A percentile compares a stretch with the other conserved stretches of the same genome.
phyloP scores from a whole-genome alignment of 2,329 filamentous ascomycete genomes.

The Aspergillus glaucus region DNA sequence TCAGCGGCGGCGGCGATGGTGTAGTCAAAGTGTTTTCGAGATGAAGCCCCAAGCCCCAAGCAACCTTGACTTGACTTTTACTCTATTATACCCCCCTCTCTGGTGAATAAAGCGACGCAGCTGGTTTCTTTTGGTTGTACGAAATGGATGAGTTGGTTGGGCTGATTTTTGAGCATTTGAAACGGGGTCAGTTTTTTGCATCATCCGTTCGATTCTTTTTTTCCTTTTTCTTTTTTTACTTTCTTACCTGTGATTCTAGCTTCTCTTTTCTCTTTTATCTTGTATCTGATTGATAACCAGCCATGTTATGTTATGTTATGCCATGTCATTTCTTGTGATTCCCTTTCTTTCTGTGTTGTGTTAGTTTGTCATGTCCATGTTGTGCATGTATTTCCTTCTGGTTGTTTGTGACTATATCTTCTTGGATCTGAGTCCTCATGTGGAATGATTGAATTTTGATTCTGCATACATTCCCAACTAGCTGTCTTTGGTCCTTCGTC shows the following conservation, averaged over 20 bases:
- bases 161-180: slow-evolving; percentile 32
- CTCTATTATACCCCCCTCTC: slow-evolving; percentile 10
- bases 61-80: slow-evolving; percentile 23
- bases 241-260: slow-evolving; percentile 19
- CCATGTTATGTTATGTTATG: slow-evolving; percentile 1
- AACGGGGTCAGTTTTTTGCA: slow-evolving; percentile 28
- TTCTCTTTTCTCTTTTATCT: not conserved
- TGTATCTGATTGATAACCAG: slow-evolving; percentile 1
- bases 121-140: slow-evolving; percentile 22
- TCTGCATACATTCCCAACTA: not conserved
- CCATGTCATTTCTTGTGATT: slow-evolving; percentile 5
- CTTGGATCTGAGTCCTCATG: not conserved
- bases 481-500: too few species aligned
- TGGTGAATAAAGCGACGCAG: slow-evolving; percentile 20
- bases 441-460: not conserved
- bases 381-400: slow-evolving; percentile 7
- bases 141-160: slow-evolving; percentile 31
- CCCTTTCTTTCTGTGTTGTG: slow-evolving; percentile 16
- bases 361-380: slow-evolving; percentile 1
- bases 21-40: slow-evolving; percentile 80
- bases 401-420: not conserved
- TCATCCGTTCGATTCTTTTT: slow-evolving; percentile 26
- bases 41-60: slow-evolving; percentile 23
- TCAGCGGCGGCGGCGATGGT: slow-evolving; percentile 89
- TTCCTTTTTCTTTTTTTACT: slow-evolving; percentile 2